Conservation (phyloP, 805 yeast genomes). For the Candida chauliodis region DNA sequence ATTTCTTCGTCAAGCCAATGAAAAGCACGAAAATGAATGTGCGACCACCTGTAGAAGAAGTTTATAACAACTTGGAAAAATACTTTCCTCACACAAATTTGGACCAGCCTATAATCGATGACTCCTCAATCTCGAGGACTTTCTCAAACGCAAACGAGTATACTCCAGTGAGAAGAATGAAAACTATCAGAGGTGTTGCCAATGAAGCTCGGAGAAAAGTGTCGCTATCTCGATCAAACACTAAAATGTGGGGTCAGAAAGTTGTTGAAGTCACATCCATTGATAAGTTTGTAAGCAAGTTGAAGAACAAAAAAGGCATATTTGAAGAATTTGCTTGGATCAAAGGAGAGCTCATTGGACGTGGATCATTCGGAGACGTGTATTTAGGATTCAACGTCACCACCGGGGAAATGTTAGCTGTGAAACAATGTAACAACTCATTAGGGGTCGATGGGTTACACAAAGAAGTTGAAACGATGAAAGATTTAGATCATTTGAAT, state of each 20-base stretch:
- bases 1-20: constrained; percentile 28
- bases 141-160: constrained; percentile 39
- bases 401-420: constrained; percentile 98
- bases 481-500: constrained; percentile 88
- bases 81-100: constrained; percentile 91
- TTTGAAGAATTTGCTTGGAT: constrained; percentile 94
- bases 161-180: constrained; percentile 50
- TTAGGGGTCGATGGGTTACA: constrained; percentile 75
- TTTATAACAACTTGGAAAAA: constrained; percentile 84
- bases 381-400: constrained; percentile 89
- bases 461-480: constrained; percentile 90
- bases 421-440: constrained; percentile 69
- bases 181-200: constrained; percentile 90
- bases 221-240: constrained; percentile 21
- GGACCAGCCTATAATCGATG: constrained; percentile 84
- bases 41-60: constrained; percentile 93
- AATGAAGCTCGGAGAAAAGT: constrained; percentile 65
- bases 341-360: constrained; percentile 93
- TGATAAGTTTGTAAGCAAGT: constrained; percentile 58
- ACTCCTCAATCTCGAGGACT: constrained; percentile 47
- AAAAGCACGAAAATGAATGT: constrained; percentile 48
- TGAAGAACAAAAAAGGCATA: constrained; percentile 58
- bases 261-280: constrained; percentile 85
- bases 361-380: constrained; percentile 95
- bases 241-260: constrained; percentile 97